Percentiles rank a stretch among this genome's conserved stretches.
These are phyloP conservation scores for Anaeramoeba flamelloides DNA, from an alignment of 78 protist species.

Conservation along the genomic window DNA sequence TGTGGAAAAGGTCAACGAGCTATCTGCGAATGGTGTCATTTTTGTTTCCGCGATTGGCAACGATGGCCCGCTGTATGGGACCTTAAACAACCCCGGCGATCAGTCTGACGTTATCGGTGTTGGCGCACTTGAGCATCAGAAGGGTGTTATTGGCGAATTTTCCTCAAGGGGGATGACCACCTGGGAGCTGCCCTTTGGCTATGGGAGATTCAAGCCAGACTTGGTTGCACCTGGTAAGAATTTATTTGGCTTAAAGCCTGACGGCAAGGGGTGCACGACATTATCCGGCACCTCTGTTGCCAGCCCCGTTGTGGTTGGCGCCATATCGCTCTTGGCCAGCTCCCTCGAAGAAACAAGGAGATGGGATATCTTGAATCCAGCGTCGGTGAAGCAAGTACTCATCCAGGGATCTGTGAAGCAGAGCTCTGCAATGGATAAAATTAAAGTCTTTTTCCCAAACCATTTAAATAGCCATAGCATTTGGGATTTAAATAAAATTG, in stretches of 20 bases:
- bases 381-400: conserved; percentile 49
- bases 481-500: too few relatives aligned
- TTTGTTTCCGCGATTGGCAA: conserved; percentile 14
- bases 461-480: too few relatives aligned
- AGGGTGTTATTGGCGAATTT: too few relatives aligned
- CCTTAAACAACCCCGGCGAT: conserved; percentile 84
- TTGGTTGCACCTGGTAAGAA: conserved; percentile 48
- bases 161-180: conserved; percentile 62
- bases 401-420: too few relatives aligned
- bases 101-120: conserved; percentile 85
- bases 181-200: conserved; percentile 79
- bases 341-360: too few relatives aligned
- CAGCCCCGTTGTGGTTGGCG: conserved; percentile 83
- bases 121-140: conserved; percentile 43
- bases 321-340: conserved; percentile 23
- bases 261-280: conserved; percentile 27
- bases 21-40: conserved; percentile 54
- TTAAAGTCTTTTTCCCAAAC: too few relatives aligned
- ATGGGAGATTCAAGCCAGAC: conserved; percentile 88
- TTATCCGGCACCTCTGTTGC: conserved; percentile 74
- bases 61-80: too few relatives aligned
- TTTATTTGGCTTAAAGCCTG: neutral
- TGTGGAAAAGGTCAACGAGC: conserved; percentile 76
- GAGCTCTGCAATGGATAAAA: too few relatives aligned
- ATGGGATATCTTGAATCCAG: conserved; percentile 50